phyloP scores from a whole-genome alignment of 768 basidiomycete genomes.

The Xerocomellus amylosporus region DNA sequence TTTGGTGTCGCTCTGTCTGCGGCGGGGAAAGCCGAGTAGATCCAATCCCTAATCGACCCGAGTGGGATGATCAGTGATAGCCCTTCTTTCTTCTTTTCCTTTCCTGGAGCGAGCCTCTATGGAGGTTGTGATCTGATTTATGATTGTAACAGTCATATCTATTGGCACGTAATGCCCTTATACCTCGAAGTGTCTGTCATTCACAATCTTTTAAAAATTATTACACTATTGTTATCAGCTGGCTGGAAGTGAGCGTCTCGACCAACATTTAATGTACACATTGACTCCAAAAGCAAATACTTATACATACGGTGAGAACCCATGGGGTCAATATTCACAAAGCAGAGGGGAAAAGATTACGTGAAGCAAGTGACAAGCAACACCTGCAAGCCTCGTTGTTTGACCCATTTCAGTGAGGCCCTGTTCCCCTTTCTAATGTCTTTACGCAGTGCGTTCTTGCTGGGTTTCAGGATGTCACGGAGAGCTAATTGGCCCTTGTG shows the following conservation, averaged over 20 bases:
- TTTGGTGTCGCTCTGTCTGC: slow-evolving; percentile 24
- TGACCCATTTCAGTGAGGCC: slow-evolving; percentile 55
- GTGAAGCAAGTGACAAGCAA: slow-evolving; percentile 53
- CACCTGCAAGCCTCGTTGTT: slow-evolving; percentile 61
- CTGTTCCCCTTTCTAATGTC: slow-evolving; percentile 51
- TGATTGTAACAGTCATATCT: not conserved
- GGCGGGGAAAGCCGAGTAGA: slow-evolving; percentile 4
- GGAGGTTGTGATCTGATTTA: not conserved
- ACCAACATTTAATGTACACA: not conserved
- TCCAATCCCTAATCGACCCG: not conserved
- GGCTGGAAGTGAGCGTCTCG: not conserved
- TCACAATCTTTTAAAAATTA: slow-evolving; percentile 1
- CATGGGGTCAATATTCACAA: not conserved
- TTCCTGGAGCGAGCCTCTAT: slow-evolving; percentile 7
- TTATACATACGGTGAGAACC: not conserved
- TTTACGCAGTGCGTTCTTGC: slow-evolving; percentile 56
- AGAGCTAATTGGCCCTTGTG: slow-evolving; percentile 61
- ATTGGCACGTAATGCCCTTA: slow-evolving; percentile 19
- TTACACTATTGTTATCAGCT: not conserved
- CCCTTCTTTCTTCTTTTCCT: not conserved
- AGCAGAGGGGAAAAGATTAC: slow-evolving; percentile 15
- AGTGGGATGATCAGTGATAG: not conserved
- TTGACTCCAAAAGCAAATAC: not conserved
- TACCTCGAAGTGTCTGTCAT: slow-evolving; percentile 19
- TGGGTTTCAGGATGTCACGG: slow-evolving; percentile 59